Evolutionary conservation across 2,329 filamentous ascomycete genomes (phyloP), one percentile per base, ranked within the genome.

Genomic region (Paraconiothyrium sp.): DNA sequence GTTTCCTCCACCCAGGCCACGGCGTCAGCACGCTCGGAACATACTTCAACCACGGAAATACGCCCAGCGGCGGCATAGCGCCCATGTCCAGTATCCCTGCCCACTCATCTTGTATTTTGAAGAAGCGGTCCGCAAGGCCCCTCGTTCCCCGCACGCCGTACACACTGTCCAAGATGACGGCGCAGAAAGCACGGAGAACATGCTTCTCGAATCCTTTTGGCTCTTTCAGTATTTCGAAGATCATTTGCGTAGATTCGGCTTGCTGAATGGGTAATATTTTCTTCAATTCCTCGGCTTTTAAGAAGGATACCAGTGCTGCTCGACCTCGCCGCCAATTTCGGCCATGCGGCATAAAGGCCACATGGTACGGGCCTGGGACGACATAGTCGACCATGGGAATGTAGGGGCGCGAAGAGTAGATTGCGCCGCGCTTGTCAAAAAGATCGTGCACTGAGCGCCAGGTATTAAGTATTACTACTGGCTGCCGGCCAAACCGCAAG

Each of bases 391-490:
- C 34, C 1, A 60, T 5, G 2, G 58, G 58, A n/a, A 70, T 62
- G 5, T 79, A 75, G 11, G 79, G 79, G 0, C 85, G 77, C 14
- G 81, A 80, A 0, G 83, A 85, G 69, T 86, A 87, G 14, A 84
- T 84, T 14, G 63, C 71, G 48, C 83, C 82, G 41, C 81, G 75
- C 61, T 84, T 83, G 58, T 87, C 85, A 2, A 87, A 62, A 4
- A 87, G 67, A 7, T 87, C 84, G 54, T 84, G 85, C 35, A 86
- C 79, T 0, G 78, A 80, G 55, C 77, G 62, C 32, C 82, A 79
- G 0, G 78, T 80, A 0, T 78, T 82, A 0, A 87, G 70, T 0
- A 87, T 81, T 16, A 87, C 75, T 65, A 85, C 71, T 6, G 77
- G 74, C 44, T 81, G 59, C 4, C 16, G 14, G 7, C 64, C 64